Base-by-base conservation (phyloP, 176 grass and related monocot species). In the Raddia distichophylla region DNA sequence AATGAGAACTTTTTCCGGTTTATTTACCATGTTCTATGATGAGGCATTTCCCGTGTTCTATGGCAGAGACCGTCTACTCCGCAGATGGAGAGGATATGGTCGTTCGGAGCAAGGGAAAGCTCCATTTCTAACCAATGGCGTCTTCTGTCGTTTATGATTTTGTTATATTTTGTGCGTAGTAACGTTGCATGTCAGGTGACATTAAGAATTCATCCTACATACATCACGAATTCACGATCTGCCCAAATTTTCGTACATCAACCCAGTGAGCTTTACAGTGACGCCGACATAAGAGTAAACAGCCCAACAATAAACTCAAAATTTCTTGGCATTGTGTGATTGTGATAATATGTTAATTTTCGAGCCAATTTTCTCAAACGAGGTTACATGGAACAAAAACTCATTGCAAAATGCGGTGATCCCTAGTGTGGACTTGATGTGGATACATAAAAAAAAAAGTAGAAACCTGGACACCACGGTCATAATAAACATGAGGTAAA, bases 271-370 rank as follows among this genome's bases (percentile, higher is more conserved):
- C 59, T 1, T 13, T n/a, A 6, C 50, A 60, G 61, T 20, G 48
- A 33, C 20, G 53, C 18, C 43, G n/a, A 19, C 9, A 66, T 60
- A 33, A 71, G 16, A 7, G 3, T 6, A 17, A 56, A 45, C 60
- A 74, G 16, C 19, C 51, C 3, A 59, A 67, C 33, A 73, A 45
- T 49, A n/a, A 71, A 16, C n/a, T 58, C 32, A 0, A 3, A 10
- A 69, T 45, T 85, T 85, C 48, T 66, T 34, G 10, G 51, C 17
- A 51, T 77, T 71, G 35, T 34, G 10, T 44, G 17, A 51, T 77
- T 71, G 35, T 53, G 0, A 59, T 10, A 73, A 33, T 52, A 71
- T 5, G 32, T 57, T 45, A 35, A 15, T 51, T 68, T 42, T 43
- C 0, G n/a, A 50, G 11, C 50, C 50, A 60, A 14, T 66, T 66